Evolutionary conservation across 805 yeast genomes (phyloP), one percentile per base, ranked within the genome.

Genomic region (Torulaspora delbrueckii): DNA sequence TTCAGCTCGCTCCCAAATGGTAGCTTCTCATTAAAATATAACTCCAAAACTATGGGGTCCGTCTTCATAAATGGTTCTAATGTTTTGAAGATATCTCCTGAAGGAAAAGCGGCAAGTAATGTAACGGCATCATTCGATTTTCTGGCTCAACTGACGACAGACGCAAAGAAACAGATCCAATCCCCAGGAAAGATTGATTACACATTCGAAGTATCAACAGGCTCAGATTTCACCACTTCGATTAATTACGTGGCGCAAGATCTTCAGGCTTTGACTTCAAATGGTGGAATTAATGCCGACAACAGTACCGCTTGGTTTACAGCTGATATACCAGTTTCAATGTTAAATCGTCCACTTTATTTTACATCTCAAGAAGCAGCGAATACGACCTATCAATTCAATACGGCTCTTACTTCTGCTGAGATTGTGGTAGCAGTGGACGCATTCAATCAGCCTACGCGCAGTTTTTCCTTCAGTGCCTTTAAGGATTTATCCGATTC

Each of bases 221-320:
- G 57, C 24, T 30, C 49, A 1, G 23, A 53, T 6, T 53, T 61
- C 40, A 44, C 38, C 19, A 43, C 50, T 19, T 26, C 57, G 10
- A 51, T 63, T 31, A 49, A 53, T 34, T 62, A 46, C 42, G 43
- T 55, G 14, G 54, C 60, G 3, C 47, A 53, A 19, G 52, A 52
- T 42, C 25, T 50, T 8, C 43, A 54, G 14, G 34, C 27, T 7
- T 39, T 59, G 12, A 50, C 54, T 8, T 55, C 63, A 5, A 56
- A 61, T 38, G 62, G 62, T 39, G 64, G 63, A 18, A 54, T 56
- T 14, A 52, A 44, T 25, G 43, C 42, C 19, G 39, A 44, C 8
- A 54, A 57, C 43, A 54, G 46, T 9, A 55, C 60, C 8, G 61
- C 61, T 4, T 62, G 63, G 58, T 63, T 61, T 45, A 55, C 59